These are phyloP conservation scores for Globisporangium recalcitrans DNA, from an alignment of 352 stramenopile species.

Conservation along the genomic window DNA sequence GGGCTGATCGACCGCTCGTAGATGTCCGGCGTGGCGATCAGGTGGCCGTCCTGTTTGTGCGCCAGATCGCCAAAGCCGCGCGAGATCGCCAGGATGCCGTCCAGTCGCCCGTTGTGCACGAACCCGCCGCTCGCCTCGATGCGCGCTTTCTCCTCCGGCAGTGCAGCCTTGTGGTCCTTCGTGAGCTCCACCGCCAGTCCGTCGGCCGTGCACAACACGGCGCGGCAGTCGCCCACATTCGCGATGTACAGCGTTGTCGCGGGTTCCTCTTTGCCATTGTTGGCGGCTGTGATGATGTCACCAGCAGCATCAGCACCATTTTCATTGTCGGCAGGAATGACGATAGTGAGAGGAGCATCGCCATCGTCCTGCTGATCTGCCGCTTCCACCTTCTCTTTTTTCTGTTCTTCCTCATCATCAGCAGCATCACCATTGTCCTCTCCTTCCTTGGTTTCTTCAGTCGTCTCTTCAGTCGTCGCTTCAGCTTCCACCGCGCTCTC, in stretches of 20 bases:
- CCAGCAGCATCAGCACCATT: too few species aligned
- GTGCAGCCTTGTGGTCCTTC: conserved; percentile 83
- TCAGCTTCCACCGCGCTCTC: not conserved
- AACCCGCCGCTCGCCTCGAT: conserved; percentile 82
- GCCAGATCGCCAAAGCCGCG: conserved; percentile 86
- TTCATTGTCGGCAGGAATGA: not conserved
- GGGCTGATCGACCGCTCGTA: conserved; percentile 49
- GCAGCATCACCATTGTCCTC: not conserved
- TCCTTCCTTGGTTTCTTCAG: not conserved
- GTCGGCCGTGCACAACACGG: conserved; percentile 75
- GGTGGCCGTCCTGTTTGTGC: conserved; percentile 86
- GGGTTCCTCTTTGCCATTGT: conserved; percentile 22
- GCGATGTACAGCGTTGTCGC: conserved; percentile 72
- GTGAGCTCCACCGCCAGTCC: conserved; percentile 77
- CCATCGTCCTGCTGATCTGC: not conserved
- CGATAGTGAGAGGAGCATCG: not conserved
- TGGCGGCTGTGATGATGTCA: too few species aligned
- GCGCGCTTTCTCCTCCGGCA: conserved; percentile 66
- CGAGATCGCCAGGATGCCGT: conserved; percentile 86
- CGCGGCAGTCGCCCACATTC: conserved; percentile 88
- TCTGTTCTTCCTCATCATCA: not conserved
- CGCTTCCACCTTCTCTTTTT: not conserved
- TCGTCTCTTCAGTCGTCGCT: not conserved
- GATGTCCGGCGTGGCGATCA: conserved; percentile 82
- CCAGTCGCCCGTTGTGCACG: conserved; percentile 84